phyloP scores from a whole-genome alignment of 208 protist species.

The Leishmania amazonensis region DNA sequence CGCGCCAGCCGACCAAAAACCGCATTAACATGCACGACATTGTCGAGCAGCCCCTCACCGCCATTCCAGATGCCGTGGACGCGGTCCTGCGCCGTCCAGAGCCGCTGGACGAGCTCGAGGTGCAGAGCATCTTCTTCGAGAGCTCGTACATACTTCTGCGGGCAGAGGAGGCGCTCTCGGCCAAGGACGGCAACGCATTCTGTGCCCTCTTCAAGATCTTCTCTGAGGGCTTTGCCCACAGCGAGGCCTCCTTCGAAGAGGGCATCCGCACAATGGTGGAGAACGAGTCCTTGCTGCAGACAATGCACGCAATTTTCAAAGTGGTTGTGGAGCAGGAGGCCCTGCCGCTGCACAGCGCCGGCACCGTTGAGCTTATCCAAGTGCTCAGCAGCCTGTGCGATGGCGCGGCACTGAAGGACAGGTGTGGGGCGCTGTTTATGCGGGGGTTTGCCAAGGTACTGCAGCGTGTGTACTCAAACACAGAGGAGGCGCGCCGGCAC shows the following conservation, averaged over 20 bases:
- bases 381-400: slow-evolving; percentile 85
- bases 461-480: slow-evolving; percentile 54
- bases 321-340: slow-evolving; percentile 60
- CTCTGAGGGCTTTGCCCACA: slow-evolving; percentile 80
- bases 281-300: slow-evolving; percentile 69
- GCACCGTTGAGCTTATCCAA: slow-evolving; percentile 79
- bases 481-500: slow-evolving; percentile 48
- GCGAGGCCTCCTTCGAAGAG: slow-evolving; percentile 69
- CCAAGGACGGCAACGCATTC: slow-evolving; percentile 71
- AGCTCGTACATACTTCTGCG: slow-evolving; percentile 80
- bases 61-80: slow-evolving; percentile 75
- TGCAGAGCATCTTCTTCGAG: slow-evolving; percentile 81
- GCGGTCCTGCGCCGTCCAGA: slow-evolving; percentile 82
- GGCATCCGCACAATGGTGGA: slow-evolving; percentile 70
- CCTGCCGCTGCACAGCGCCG: slow-evolving; percentile 66
- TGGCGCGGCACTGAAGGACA: slow-evolving; percentile 76
- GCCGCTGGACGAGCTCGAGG: slow-evolving; percentile 78
- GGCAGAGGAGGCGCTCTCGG: slow-evolving; percentile 81
- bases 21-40: slow-evolving; percentile 93
- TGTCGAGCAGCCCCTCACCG: slow-evolving; percentile 73
- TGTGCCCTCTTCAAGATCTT: slow-evolving; percentile 81
- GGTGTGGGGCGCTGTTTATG: slow-evolving; percentile 80
- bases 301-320: slow-evolving; percentile 65
- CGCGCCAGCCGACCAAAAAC: slow-evolving; percentile 74
- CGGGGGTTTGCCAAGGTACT: slow-evolving; percentile 61